A percentile compares a stretch with the other conserved stretches of the same genome.
Evolutionary conservation across 1,284 basidiomycete genomes (phyloP).

Genomic region (Austroboletus novae-zelandiae): DNA sequence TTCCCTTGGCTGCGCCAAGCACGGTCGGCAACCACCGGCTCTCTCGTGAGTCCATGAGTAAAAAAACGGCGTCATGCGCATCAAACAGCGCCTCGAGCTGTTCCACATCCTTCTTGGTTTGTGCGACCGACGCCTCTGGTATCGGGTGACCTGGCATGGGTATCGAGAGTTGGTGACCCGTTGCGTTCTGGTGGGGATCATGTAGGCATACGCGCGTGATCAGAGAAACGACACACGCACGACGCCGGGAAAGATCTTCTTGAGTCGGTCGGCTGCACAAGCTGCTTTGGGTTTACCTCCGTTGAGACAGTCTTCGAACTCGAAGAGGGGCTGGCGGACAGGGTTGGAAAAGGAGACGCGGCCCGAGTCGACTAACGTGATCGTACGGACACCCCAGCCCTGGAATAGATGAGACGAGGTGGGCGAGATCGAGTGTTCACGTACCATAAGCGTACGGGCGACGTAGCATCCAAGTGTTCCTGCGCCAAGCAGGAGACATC

Average conservation of each 20-base stretch:
- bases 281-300: slow-evolving; percentile 93
- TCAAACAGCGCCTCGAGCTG: slow-evolving; percentile 78
- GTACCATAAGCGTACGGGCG: slow-evolving; percentile 82
- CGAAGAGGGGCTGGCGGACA: slow-evolving; percentile 93
- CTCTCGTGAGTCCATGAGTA: slow-evolving; percentile 98
- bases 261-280: slow-evolving; percentile 85
- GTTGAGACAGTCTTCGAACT: slow-evolving; percentile 91
- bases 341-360: slow-evolving; percentile 96
- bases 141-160: slow-evolving; percentile 99
- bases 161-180: slow-evolving; percentile 74
- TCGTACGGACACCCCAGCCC: slow-evolving; percentile 94
- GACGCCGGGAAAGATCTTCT: slow-evolving; percentile 90
- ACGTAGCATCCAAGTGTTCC: slow-evolving; percentile 98
- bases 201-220: background rate
- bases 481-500: slow-evolving; percentile 87
- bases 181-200: slow-evolving; percentile 59
- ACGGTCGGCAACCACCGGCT: slow-evolving; percentile 95
- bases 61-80: slow-evolving; percentile 85
- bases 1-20: slow-evolving; percentile 77
- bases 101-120: slow-evolving; percentile 65
- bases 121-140: slow-evolving; percentile 52
- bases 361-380: slow-evolving; percentile 90
- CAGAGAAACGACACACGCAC: slow-evolving; percentile 38
- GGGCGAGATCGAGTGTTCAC: slow-evolving; percentile 12
- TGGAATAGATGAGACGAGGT: slow-evolving; percentile 28